Evolutionary conservation across 164 flowering plant species (phyloP), one percentile per base, ranked within the genome.

Genomic region (Sedum album): DNA sequence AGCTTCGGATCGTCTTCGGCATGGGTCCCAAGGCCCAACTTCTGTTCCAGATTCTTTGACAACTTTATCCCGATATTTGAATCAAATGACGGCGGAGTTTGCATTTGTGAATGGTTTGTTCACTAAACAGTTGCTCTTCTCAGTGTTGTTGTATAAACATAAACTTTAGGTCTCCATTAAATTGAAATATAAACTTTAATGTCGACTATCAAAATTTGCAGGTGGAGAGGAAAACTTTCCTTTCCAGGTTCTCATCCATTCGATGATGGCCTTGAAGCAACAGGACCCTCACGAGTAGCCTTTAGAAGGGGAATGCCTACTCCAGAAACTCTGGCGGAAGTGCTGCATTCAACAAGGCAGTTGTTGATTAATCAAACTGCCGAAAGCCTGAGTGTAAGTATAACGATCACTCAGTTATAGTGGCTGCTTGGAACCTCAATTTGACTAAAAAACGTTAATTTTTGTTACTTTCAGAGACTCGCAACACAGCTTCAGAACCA

Each of bases 1-100:
- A 3, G 33, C 23, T 39, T 17, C 20, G 35, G 41, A 26, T 20
- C 21, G 23, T 57, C 13, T 18, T 14, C 62, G 28, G 20, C 62
- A 14, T 11, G 62, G 33, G 14, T 57, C 33, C 28, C 62, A 2
- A 13, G 62, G 41, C 9, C 68, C 66, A 36, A 20, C 42, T n/a
- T 23, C 82, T 64, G 68, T 75, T 73, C 91, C 89, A 72, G 98
- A 91, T 83, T 89, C 98, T 39, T 68, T 93, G 77, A 73, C 91
- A 36, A 91, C 96, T 30, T 76, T 91, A 74, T 77, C 81, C 53
- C 93, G 85, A 70, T 89, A 89, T 77, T 72, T 88, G 66, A 82
- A 73, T 70, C 78, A 72, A 60, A 42, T 93, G 79, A 82, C 82
- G 69, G 84, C 71, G 49, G 96, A 91, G 66, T 86, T 89, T 68